Conservation (phyloP, 257 asterid genomes). For the Handroanthus guayacan region DNA sequence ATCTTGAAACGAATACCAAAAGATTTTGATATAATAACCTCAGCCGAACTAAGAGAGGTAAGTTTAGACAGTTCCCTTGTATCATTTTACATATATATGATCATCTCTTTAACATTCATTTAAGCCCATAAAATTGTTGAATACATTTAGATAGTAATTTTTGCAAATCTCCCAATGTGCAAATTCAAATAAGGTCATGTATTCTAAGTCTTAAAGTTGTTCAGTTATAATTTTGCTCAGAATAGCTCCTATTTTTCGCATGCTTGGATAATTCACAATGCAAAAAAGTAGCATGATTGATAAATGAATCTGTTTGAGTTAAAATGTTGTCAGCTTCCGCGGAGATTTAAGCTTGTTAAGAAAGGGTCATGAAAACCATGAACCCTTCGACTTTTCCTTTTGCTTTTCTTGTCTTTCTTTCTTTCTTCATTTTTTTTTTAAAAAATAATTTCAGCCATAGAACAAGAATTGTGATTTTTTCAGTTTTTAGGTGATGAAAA, state of each 20-base stretch:
- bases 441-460: neutral
- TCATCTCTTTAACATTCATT: conserved; percentile 5
- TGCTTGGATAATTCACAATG: neutral
- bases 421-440: neutral
- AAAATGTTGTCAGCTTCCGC: neutral
- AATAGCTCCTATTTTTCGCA: neutral
- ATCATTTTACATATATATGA: conserved; percentile 12
- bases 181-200: neutral
- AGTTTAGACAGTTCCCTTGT: conserved; percentile 14
- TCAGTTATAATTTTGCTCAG: neutral
- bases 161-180: neutral
- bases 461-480: conserved; percentile 10
- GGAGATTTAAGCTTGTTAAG: neutral
- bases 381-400: neutral
- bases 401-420: too few species aligned
- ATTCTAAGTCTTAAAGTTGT: conserved; percentile 15
- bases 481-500: conserved; percentile 69
- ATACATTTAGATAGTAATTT: neutral
- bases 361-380: neutral
- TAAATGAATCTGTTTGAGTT: neutral
- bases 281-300: neutral
- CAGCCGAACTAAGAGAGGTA: conserved; percentile 84
- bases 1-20: conserved; percentile 71
- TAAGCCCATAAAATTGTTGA: neutral
- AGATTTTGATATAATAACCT: conserved; percentile 84